Base-by-base conservation (phyloP, 305 asterid species). In the Ilex paraguariensis region DNA sequence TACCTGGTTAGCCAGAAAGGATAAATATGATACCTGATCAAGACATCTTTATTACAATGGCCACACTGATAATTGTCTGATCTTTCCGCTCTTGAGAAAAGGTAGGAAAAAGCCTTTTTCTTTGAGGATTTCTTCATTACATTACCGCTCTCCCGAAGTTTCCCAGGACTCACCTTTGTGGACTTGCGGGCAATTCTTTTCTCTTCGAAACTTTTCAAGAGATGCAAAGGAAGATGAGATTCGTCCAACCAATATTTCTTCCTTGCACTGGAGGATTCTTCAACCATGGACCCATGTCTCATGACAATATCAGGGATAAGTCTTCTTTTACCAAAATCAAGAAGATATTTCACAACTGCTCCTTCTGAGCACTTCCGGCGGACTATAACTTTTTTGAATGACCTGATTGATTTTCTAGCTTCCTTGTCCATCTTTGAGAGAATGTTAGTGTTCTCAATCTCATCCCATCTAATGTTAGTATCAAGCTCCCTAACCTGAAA, bases 271-370 rank as follows among this genome's bases (percentile, higher is more conserved):
- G 85, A 76, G 31, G 85, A 69, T 57, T 87, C 97, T 77, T 84
- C 91, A 63, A 80, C 74, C 75, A 50, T 65, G 57, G 88, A 67
- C 50, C 97, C 98, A 69, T 82, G 82, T 75, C 57, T 86, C 65
- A 79, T 65, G 67, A 92, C 95, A 70, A 85, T 65, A 64, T 89
- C 94, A 31, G 98, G 98, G 63, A 92, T 82, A 81, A 76, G 80
- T 79, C 98, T 77, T 78, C 93, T 82, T 75, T 90, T 92, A 56
- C 98, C 98, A 74, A 92, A 92, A 82, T 92, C 98, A 65, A 92
- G 83, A 66, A 92, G 98, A 80, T 89, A 92, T 74, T 71, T 89
- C 64, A 76, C 78, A 14, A 65, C 57, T 17, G 82, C 61, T 66
- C 91, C 93, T 70, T 84, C 86, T 39, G 80, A 73, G 70, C 82